Base-by-base conservation (phyloP, 305 asterid genomes). In the Stenogyne calaminthoides region DNA sequence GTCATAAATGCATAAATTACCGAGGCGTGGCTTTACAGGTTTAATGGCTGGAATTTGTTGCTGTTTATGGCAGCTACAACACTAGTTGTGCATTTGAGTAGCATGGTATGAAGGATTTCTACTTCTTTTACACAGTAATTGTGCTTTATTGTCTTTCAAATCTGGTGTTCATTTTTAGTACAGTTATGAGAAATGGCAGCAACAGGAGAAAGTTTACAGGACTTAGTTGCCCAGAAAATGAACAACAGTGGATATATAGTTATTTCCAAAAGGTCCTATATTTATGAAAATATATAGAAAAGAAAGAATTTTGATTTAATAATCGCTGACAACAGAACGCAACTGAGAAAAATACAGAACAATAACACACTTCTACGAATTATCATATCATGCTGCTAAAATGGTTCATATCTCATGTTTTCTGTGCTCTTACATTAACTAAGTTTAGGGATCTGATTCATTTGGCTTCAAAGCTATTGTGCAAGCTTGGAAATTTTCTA, bases 41-140 rank as follows among this genome's bases (percentile, higher is more conserved):
- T 39, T 51, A 59, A 78, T 76, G 84, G 71, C 72, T 72, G 37
- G 74, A 19, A 71, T 60, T 42, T 51, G 72, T 19, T 55, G 70
- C 70, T 57, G 67, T 67, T 46, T 59, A 86, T 86, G 92, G 76
- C 71, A 14, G 80, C 71, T 70, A 51, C 74, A 49, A 65, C 78
- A 37, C 63, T 76, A 42, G 63, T 42, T 81, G 70, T 76, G 36
- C 82, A 80, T 71, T 64, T 72, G 22, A 70, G 56, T 60, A 65
- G 61, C 78, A 78, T 77, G 91, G 92, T 84, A 74, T 7, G 64
- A 56, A 20, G 67, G 64, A 46, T 66, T 54, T 62, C 51, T 69
- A 27, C 27, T n/a, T 67, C 32, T 58, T 51, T 64, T 27, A 71
- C 73, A 69, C 44, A 44, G 18, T 68, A 46, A 34, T 32, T 18